These are phyloP conservation scores for Apophysomyces variabilis DNA, from an alignment of 371 early-diverging fungal genomes.

Conservation along the genomic window DNA sequence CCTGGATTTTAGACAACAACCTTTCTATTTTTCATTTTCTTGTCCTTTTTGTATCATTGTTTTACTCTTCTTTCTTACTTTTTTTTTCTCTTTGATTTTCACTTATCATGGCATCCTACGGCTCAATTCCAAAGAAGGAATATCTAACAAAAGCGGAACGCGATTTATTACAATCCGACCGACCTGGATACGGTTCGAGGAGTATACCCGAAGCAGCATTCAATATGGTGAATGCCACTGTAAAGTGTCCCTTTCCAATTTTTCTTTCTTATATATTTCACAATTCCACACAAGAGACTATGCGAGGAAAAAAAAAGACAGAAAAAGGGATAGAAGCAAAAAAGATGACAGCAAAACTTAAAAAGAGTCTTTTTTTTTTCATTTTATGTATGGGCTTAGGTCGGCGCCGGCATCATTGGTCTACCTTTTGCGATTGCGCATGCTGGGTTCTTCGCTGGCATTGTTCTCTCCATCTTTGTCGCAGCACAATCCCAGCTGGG, in stretches of 20 bases:
- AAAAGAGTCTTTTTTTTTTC: too few relatives aligned
- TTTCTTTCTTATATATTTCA: too few relatives aligned
- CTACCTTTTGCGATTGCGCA: constrained; percentile 50
- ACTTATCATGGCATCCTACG: constrained; percentile 2
- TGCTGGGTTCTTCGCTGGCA: constrained; percentile 52
- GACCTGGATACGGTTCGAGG: constrained; percentile 35
- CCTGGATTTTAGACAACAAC: too few relatives aligned
- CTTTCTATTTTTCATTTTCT: not conserved
- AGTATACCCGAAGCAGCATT: constrained; percentile 32
- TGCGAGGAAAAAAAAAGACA: too few relatives aligned
- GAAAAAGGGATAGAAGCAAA: too few relatives aligned
- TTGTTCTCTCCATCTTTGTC: constrained; percentile 44
- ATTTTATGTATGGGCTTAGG: not conserved
- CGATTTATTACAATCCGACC: constrained; percentile 29
- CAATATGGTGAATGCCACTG: constrained; percentile 55
- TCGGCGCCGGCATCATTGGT: constrained; percentile 57
- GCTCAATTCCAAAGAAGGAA: not conserved
- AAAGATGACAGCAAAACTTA: too few relatives aligned
- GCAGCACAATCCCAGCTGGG: constrained; percentile 43
- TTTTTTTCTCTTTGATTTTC: not conserved
- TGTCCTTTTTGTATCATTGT: not conserved
- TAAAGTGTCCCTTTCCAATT: not conserved
- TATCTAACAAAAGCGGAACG: constrained; percentile 18
- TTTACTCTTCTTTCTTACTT: not conserved
- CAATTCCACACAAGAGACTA: too few relatives aligned